phyloP scores from a whole-genome alignment of 1,284 basidiomycete genomes.

The Irpex lacteus region DNA sequence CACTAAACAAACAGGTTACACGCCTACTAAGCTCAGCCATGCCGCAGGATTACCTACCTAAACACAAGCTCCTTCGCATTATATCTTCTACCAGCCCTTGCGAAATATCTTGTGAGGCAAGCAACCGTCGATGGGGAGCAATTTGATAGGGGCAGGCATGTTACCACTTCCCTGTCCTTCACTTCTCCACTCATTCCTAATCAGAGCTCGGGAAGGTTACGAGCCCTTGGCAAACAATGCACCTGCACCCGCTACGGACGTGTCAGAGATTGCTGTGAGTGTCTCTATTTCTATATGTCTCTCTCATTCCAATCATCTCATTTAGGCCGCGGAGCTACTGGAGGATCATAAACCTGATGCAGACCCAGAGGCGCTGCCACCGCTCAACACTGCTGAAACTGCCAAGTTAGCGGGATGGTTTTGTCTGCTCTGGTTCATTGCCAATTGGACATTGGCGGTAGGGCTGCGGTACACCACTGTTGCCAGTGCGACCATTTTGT shows the following conservation, averaged over 20 bases:
- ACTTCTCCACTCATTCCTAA: neutral
- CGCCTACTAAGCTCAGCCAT: neutral
- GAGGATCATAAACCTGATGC: constrained; percentile 7
- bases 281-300: neutral
- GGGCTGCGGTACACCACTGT: constrained; percentile 85
- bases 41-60: constrained; percentile 75
- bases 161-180: neutral
- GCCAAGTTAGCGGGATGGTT: constrained; percentile 75
- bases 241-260: constrained; percentile 24
- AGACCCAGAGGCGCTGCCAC: constrained; percentile 30
- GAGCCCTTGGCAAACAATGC: constrained; percentile 34
- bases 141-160: neutral
- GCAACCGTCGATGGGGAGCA: neutral
- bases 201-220: constrained; percentile 31
- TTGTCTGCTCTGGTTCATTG: constrained; percentile 86
- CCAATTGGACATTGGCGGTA: constrained; percentile 88
- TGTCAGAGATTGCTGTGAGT: constrained; percentile 1
- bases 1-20: neutral
- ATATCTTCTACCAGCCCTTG: constrained; percentile 77
- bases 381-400: constrained; percentile 71
- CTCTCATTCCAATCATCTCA: neutral
- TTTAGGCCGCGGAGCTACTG: constrained; percentile 11
- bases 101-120: constrained; percentile 28
- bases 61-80: constrained; percentile 88
- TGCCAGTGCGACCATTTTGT: constrained; percentile 86